These are phyloP conservation scores for Marchantia polymorpha DNA, from an alignment of 225 moss, liverwort and hornwort species.

Conservation along the genomic window DNA sequence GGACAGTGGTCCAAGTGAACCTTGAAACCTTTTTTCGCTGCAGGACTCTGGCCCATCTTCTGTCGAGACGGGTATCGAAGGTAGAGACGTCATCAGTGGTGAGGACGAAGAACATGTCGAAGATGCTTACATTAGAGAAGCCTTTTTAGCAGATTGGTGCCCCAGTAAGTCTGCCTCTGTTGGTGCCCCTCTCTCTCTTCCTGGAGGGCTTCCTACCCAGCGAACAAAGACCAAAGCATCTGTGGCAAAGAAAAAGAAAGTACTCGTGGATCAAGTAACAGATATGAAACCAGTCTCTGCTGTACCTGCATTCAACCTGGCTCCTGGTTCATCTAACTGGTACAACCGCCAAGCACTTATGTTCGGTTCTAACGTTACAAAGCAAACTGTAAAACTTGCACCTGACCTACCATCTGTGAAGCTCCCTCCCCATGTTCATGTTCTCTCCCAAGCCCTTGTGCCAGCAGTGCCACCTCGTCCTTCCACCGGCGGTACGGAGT, in stretches of 20 bases:
- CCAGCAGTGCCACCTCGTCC: conserved; percentile 34
- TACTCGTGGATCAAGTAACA: conserved; percentile 6
- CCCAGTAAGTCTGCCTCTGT: conserved; percentile 21
- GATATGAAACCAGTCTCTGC: conserved; percentile 4
- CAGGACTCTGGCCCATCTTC: conserved; percentile 42
- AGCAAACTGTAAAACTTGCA: conserved; percentile 80
- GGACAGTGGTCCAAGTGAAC: background rate
- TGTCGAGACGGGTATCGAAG: conserved; percentile 22
- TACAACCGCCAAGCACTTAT: conserved; percentile 20
- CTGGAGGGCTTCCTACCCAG: background rate
- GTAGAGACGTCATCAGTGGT: conserved; percentile 24
- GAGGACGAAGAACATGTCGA: conserved; percentile 44
- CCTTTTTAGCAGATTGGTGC: conserved; percentile 42
- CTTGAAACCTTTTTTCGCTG: background rate
- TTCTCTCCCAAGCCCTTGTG: conserved; percentile 55
- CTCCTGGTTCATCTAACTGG: conserved; percentile 18
- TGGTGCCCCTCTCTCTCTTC: conserved; percentile 13
- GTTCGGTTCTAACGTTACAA: conserved; percentile 10
- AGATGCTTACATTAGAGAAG: conserved; percentile 36
- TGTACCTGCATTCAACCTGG: conserved; percentile 12
- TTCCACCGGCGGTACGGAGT: conserved; percentile 20
- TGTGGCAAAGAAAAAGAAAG: conserved; percentile 30
- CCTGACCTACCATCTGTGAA: conserved; percentile 75
- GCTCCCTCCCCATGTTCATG: conserved; percentile 78
- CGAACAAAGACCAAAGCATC: conserved; percentile 24